phyloP scores from a whole-genome alignment of 768 basidiomycete genomes.

The Mycena albidolilacea region DNA sequence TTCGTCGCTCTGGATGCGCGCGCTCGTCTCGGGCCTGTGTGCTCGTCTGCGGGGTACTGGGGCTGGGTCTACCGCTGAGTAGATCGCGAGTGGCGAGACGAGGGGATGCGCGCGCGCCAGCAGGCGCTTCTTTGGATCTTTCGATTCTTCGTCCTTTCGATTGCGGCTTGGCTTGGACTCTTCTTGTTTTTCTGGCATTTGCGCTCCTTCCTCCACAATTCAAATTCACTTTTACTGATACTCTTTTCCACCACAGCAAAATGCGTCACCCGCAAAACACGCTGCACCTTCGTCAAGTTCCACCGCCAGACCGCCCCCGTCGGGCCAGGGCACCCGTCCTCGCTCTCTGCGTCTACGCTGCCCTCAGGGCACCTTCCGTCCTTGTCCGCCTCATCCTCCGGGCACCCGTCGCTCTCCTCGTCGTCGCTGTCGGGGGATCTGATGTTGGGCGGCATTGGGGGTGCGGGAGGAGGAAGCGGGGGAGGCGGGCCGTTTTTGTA shows the following conservation, averaged over 20 bases:
- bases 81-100: too few species aligned
- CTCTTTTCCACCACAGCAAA: conserved; percentile 65
- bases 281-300: conserved; percentile 88
- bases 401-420: background rate
- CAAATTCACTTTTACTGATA: conserved; percentile 23
- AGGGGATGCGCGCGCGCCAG: too few species aligned
- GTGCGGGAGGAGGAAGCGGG: background rate
- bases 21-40: too few species aligned
- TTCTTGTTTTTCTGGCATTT: background rate
- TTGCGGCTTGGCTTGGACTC: background rate
- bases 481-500: conserved; percentile 20
- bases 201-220: conserved; percentile 23
- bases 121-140: background rate
- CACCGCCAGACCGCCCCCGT: conserved; percentile 86
- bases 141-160: background rate
- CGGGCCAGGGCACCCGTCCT: conserved; percentile 75
- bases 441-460: too few species aligned
- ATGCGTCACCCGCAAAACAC: conserved; percentile 77
- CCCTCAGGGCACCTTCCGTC: background rate
- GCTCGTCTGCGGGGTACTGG: too few species aligned
- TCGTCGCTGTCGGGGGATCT: background rate
- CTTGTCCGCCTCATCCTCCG: background rate
- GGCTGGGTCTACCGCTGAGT: too few species aligned
- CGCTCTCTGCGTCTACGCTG: conserved; percentile 46
- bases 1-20: too few species aligned